Evolutionary conservation across 371 early-diverging fungal genomes (phyloP), one percentile per base, ranked within the genome.

Genomic region (Chytridium lagenaria): DNA sequence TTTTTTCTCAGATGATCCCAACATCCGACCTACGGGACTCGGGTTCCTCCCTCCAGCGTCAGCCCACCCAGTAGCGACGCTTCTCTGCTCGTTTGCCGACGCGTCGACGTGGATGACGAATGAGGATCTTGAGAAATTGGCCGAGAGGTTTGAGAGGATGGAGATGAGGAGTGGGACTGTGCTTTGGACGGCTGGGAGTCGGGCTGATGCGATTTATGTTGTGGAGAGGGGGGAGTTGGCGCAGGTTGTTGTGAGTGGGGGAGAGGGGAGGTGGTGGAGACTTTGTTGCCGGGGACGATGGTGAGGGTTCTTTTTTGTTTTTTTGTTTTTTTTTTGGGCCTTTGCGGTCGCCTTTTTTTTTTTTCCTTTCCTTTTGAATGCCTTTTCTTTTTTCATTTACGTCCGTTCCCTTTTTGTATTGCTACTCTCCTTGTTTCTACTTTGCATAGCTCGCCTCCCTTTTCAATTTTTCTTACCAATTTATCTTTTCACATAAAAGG

Each of bases 201-300:
- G 79, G 0, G 85, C 90, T 1, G 86, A 85, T 16, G 90, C 88
- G 38, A 72, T 94, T 39, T 90, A 92, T 50, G 71, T 95, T 1
- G 87, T 95, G 0, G 94, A 95, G 74, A 82, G 88, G 23, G 95
- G 95, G 0, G 85, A 90, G 30, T 83, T 95, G 3, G 75, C 77
- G 28, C 61, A 80, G 52, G 36, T 59, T 30, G 64, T 72, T 2
- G 16, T 37, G 12, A 73, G 68, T n/a, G 50, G 57, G n/a, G 75
- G 44, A 64, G 16, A 34, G 68, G 51, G 57, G 65, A 76, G 72
- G 78, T 79, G 2, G 77, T 83, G 2, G 77, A 81, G 75, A 79
- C 83, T 30, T 69, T 79, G 36, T 44, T 83, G 55, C 79, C 83
- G 1, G 83, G 83, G 44, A 79, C 80, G n/a, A 83, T 83, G 85